Percentiles rank a stretch among this genome's conserved stretches.
phyloP scores from a whole-genome alignment of 1,284 basidiomycete genomes.

The Sparassis latifolia region DNA sequence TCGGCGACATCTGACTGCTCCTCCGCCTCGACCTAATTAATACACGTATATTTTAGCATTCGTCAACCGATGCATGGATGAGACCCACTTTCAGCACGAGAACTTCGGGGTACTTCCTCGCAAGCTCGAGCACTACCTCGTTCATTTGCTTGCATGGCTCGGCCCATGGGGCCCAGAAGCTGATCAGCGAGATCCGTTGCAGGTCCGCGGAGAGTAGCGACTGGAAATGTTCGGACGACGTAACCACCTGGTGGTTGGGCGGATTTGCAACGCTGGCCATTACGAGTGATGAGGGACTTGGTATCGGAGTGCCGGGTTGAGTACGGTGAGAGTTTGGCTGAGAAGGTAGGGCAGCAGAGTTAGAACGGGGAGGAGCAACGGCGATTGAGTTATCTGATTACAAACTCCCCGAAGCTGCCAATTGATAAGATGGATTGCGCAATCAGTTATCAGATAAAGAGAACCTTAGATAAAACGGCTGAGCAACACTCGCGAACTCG shows the following conservation, averaged over 20 bases:
- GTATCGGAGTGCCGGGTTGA: no score
- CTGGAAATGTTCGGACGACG: conserved; percentile 70
- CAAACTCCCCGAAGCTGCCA: conserved; percentile 1
- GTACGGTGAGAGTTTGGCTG: background rate
- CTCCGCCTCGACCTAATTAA: conserved; percentile 85
- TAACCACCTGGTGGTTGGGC: conserved; percentile 48
- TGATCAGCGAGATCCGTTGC: conserved; percentile 74
- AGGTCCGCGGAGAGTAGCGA: conserved; percentile 71
- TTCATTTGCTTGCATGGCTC: conserved; percentile 88
- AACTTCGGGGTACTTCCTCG: conserved; percentile 62
- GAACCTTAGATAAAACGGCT: no score
- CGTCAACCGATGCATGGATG: no score
- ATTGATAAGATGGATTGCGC: conserved; percentile 13
- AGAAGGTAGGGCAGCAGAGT: background rate
- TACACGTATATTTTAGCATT: background rate
- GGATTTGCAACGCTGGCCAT: conserved; percentile 1
- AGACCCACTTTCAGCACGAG: conserved; percentile 68
- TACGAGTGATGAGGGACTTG: background rate
- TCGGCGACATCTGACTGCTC: conserved; percentile 84
- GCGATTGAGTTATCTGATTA: background rate
- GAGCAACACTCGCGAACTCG: no score
- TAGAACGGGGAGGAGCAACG: background rate
- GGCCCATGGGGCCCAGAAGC: conserved; percentile 94
- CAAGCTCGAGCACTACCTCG: conserved; percentile 62
- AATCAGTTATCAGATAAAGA: background rate